Evolutionary conservation across 768 basidiomycete species (phyloP).

Genomic region (Pulveroboletus ravenelii): DNA sequence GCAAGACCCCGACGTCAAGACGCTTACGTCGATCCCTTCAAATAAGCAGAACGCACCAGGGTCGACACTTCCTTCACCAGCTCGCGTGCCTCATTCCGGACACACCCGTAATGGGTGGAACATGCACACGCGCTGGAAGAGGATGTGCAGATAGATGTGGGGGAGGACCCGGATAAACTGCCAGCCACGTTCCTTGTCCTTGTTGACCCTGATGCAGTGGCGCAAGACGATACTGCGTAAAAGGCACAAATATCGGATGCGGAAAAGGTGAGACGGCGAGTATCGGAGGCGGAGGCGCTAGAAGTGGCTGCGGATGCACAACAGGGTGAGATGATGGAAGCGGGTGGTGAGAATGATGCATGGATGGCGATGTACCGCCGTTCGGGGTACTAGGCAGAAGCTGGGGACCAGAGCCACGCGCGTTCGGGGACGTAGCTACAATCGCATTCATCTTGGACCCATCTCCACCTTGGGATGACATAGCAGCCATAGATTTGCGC

Average conservation of each 20-base stretch:
- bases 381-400: neutral
- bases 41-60: constrained; percentile 1
- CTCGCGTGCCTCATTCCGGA: constrained; percentile 25
- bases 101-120: constrained; percentile 16
- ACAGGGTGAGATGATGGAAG: constrained; percentile 10
- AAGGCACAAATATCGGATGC: constrained; percentile 21
- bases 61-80: constrained; percentile 16
- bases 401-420: neutral
- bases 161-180: constrained; percentile 19
- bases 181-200: constrained; percentile 21
- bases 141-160: constrained; percentile 15
- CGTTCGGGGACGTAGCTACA: constrained; percentile 1
- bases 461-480: neutral
- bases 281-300: constrained; percentile 14
- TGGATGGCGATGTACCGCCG: constrained; percentile 2
- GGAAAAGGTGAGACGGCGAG: constrained; percentile 16
- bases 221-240: constrained; percentile 15
- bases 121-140: constrained; percentile 9
- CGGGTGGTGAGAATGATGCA: neutral
- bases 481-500: neutral
- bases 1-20: neutral
- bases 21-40: neutral
- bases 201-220: constrained; percentile 11
- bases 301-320: constrained; percentile 5
- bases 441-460: constrained; percentile 8